Evolutionary conservation across 768 basidiomycete species (phyloP).

Genomic region (Auriscalpium microsporum): DNA sequence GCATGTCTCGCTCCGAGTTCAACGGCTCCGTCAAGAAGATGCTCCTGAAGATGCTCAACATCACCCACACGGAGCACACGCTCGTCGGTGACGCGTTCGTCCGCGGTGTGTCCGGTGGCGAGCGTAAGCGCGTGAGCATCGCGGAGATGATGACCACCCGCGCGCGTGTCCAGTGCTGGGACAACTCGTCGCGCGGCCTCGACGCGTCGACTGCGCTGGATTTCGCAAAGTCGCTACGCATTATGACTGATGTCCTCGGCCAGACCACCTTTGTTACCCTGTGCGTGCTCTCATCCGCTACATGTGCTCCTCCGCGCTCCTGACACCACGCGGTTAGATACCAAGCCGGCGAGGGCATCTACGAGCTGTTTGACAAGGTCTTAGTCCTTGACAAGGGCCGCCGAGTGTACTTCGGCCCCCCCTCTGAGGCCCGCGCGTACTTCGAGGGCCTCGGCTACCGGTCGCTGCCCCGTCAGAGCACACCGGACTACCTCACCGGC

Average conservation of each 20-base stretch:
- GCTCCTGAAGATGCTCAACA: conserved; percentile 75
- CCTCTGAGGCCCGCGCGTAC: conserved; percentile 65
- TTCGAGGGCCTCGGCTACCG: conserved; percentile 71
- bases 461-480: conserved; percentile 75
- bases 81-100: conserved; percentile 86
- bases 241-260: conserved; percentile 77
- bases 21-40: conserved; percentile 49
- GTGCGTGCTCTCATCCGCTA: conserved; percentile 26
- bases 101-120: conserved; percentile 76
- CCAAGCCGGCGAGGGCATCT: conserved; percentile 74
- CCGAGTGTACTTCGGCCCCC: conserved; percentile 77
- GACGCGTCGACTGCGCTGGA: conserved; percentile 87
- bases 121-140: conserved; percentile 76
- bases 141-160: conserved; percentile 85
- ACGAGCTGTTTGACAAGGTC: conserved; percentile 82
- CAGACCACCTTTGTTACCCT: conserved; percentile 77
- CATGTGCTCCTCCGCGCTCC: conserved; percentile 21
- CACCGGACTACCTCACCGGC: conserved; percentile 82
- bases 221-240: conserved; percentile 69
- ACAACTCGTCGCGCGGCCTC: conserved; percentile 75
- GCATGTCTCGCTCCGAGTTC: conserved; percentile 54
- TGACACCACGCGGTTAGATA: conserved; percentile 20
- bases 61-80: conserved; percentile 70
- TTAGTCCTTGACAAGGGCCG: conserved; percentile 75
- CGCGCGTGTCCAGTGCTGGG: conserved; percentile 77